A percentile compares a stretch with the other conserved stretches of the same genome.
These are phyloP conservation scores for Hypholoma sublateritium DNA, from an alignment of 768 basidiomycete genomes.

Conservation along the genomic window DNA sequence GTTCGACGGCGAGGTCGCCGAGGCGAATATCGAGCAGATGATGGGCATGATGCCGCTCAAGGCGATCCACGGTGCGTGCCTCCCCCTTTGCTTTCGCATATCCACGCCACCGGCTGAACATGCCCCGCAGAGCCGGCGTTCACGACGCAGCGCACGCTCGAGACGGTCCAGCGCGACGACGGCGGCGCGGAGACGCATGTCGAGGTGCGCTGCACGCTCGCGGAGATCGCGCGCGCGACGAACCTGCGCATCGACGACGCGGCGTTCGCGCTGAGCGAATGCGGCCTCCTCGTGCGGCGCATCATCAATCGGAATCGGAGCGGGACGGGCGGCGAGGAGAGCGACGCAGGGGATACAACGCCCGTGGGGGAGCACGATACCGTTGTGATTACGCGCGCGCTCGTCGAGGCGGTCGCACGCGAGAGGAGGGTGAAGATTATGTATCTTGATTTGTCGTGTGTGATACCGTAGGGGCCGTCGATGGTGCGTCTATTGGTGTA, in stretches of 20 bases:
- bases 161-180: conserved; percentile 57
- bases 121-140: conserved; percentile 49
- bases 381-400: conserved; percentile 40
- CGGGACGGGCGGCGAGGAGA: conserved; percentile 15
- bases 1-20: conserved; percentile 69
- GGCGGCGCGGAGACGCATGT: conserved; percentile 74
- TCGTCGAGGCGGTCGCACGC: conserved; percentile 55
- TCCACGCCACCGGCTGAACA: too few relatives aligned
- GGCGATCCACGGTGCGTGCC: conserved; percentile 39
- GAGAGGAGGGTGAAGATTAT: conserved; percentile 72
- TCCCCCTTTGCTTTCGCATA: background rate
- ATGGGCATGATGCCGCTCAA: conserved; percentile 31
- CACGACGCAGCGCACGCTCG: conserved; percentile 52
- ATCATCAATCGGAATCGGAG: conserved; percentile 18
- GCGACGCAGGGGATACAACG: conserved; percentile 7
- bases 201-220: conserved; percentile 68
- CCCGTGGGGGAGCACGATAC: conserved; percentile 25
- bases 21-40: conserved; percentile 27
- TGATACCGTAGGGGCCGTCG: conserved; percentile 29
- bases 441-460: conserved; percentile 61
- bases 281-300: conserved; percentile 65
- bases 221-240: conserved; percentile 75
- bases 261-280: conserved; percentile 86
- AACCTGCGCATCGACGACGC: conserved; percentile 84
- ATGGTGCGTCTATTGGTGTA: background rate